Evolutionary conservation across 169 alveolate genomes (phyloP), one percentile per base, ranked within the genome.

Genomic region (Plasmodium ovale): DNA sequence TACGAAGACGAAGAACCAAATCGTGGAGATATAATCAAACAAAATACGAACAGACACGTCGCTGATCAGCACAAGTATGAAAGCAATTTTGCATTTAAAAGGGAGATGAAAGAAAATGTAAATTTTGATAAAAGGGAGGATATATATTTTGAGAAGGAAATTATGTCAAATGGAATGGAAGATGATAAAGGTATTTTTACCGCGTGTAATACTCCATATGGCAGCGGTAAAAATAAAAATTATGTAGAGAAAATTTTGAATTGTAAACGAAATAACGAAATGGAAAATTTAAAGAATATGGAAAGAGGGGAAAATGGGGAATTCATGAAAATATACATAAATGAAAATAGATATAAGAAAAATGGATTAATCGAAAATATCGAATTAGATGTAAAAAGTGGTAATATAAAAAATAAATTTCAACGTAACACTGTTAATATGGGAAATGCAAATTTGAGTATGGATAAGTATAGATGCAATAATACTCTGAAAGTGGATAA

Each of bases 121-220:
- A 74, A 21, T 14, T 59, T 23, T 33, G 31, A n/a, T 33, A 82
- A 64, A 54, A 82, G 68, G 51, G 90, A 82, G 31, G 53, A 72
- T 37, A 39, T 27, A n/a, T 42, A 65, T 68, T 65, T 82, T 51
- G 71, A 35, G 67, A 82, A 68, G 19, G 72, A 56, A 23, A 54
- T 56, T 12, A 56, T 23, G 25, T 21, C 56, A 21, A 5, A 35
- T 58, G 23, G 35, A 56, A 39, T 25, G 31, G 60, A 72, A 58
- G 72, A 68, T n/a, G 67, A 67, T 44, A 67, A 35, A 42, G 21
- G 27, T 35, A 51, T 5, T 4, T 25, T 42, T 33, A 14, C 74
- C n/a, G 14, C 54, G 33, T 16, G 31, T 35, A 23, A 67, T 44
- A 29, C 16, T 14, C 23, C 12, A 4, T 25, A 5, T 14, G 14